Evolutionary conservation across 139 green algal species (phyloP).

Genomic region (Chlamydomonas eustigma): DNA sequence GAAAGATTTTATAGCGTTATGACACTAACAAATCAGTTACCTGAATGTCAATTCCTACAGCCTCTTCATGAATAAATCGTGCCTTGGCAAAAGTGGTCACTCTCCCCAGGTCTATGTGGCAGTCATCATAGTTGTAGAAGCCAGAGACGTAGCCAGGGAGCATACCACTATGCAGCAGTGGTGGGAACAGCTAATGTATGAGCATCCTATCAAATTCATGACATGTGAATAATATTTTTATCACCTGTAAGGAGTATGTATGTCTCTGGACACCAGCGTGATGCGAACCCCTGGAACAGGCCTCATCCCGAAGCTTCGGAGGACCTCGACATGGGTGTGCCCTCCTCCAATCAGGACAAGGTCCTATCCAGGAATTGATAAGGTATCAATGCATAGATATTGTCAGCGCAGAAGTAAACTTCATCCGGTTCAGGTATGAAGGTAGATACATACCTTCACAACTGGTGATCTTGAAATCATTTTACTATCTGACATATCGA

Average conservation of each 20-base stretch:
- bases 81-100: constrained; percentile 69
- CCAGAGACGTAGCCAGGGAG: constrained; percentile 89
- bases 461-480: too few relatives aligned
- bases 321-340: constrained; percentile 75
- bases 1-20: too few relatives aligned
- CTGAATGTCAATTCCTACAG: constrained; percentile 54
- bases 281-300: constrained; percentile 74
- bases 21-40: too few relatives aligned
- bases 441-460: too few relatives aligned
- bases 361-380: too few relatives aligned
- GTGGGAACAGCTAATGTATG: constrained; percentile 1
- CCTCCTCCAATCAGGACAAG: constrained; percentile 84
- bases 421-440: too few relatives aligned
- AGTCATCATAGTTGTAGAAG: constrained; percentile 87
- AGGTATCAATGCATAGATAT: too few relatives aligned
- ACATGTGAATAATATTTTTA: not conserved
- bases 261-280: constrained; percentile 78
- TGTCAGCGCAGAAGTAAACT: too few relatives aligned
- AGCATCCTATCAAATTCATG: not conserved
- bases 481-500: too few relatives aligned
- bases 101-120: constrained; percentile 85
- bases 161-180: constrained; percentile 82
- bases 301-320: constrained; percentile 73
- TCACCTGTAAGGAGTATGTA: constrained; percentile 90
- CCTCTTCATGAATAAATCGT: constrained; percentile 73